Base-by-base conservation (phyloP, 2,329 filamentous ascomycete genomes). In the Phialophora chinensis region DNA sequence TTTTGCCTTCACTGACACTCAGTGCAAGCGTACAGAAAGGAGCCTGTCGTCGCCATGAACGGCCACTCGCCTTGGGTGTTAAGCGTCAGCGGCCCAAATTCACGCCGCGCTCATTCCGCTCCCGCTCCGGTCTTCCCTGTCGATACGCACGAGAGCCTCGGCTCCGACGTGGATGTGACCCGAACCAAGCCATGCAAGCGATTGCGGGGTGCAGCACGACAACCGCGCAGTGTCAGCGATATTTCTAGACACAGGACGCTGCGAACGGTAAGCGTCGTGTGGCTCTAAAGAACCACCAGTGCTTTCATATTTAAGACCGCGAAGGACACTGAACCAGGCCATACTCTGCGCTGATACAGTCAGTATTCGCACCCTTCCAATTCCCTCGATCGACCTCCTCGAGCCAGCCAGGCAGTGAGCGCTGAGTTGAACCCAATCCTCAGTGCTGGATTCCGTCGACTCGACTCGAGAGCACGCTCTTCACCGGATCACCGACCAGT, bases 71-170 rank as follows among this genome's bases (percentile, higher is more conserved):
- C 4, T 4, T 5, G 3, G 12, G 12, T 1, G 17, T 44, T 1
- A n/a, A 20, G 17, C 5, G 17, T 8, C 17, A 20, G 17, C 38
- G 38, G 38, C 38, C 5, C 14, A 44, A 44, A 44, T 44, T n/a
- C 38, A 35, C 38, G 7, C 38, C 17, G 38, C 38, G 17, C 38
- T 8, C 5, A 7, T 44, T 44, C 14, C 38, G 38, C 38, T 44
- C 38, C 38, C 17, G 38, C 49, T 12, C 49, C 27, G n/a, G 23
- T 14, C 14, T 12, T 27, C 49, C 11, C 4, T 20, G 23, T n/a
- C 49, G 23, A 12, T 27, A 53, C 49, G 49, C 49, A 27, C 49
- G 49, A 53, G 49, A 53, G 49, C 49, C 49, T 53, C 49, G 49
- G 49, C 49, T 53, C 49, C 20, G 20, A 53, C 20, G 20, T n/a